These are phyloP conservation scores for Flaveria ramosissima DNA, from an alignment of 129 eudicot genomes.

Conservation along the genomic window DNA sequence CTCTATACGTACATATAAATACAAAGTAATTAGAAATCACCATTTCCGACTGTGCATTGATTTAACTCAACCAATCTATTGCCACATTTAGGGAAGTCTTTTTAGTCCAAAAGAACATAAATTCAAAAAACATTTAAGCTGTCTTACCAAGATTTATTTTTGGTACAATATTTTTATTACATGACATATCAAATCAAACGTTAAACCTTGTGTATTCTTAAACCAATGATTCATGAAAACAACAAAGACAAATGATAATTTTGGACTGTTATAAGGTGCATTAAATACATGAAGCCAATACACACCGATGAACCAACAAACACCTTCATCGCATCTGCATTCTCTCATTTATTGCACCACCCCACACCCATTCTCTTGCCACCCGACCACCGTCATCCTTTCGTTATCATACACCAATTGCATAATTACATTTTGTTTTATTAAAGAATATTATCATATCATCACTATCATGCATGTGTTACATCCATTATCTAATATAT, in stretches of 20 bases:
- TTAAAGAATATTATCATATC: background rate
- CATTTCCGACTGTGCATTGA: background rate
- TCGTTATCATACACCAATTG: slow-evolving; percentile 18
- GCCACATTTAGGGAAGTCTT: background rate
- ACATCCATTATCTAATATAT: background rate
- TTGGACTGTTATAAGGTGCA: slow-evolving; percentile 31
- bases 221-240: background rate
- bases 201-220: background rate
- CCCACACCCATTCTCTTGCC: slow-evolving; percentile 24
- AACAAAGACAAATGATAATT: slow-evolving; percentile 18
- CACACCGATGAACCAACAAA: slow-evolving; percentile 38
- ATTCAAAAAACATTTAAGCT: background rate
- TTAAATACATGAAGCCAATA: slow-evolving; percentile 37
- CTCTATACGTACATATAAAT: too few species aligned
- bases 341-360: slow-evolving; percentile 35
- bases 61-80: background rate
- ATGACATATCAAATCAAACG: background rate
- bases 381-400: slow-evolving; percentile 30
- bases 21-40: background rate
- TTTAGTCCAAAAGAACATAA: too few species aligned
- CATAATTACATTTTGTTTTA: slow-evolving; percentile 13
- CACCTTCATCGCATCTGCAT: slow-evolving; percentile 33
- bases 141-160: background rate
- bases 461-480: slow-evolving; percentile 1
- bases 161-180: background rate